These are phyloP conservation scores for Setaria viridis DNA, from an alignment of 202 grass and related monocot genomes.

Conservation along the genomic window DNA sequence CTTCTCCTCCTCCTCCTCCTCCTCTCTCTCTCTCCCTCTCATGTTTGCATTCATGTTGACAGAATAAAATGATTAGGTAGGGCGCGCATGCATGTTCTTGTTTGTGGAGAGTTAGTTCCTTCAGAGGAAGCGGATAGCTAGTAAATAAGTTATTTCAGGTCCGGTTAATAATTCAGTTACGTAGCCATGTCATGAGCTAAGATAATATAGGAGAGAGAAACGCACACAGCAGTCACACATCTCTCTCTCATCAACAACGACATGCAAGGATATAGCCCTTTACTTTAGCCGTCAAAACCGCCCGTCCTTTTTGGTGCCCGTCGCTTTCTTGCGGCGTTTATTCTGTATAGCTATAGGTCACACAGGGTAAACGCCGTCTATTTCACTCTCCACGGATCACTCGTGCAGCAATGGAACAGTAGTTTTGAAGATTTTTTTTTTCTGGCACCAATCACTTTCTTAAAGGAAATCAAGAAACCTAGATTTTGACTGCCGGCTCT, in stretches of 20 bases:
- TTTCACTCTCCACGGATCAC: slow-evolving; percentile 17
- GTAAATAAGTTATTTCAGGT: neutral
- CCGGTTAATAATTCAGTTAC: slow-evolving; percentile 17
- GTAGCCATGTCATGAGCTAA: neutral
- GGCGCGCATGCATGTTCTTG: neutral
- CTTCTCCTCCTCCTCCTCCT: neutral
- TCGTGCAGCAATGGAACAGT: slow-evolving; percentile 41
- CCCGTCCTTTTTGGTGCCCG: slow-evolving; percentile 29
- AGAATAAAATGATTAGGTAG: neutral
- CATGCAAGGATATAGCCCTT: slow-evolving; percentile 37
- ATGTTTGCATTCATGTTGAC: neutral
- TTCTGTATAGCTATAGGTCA: neutral
- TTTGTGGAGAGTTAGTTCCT: neutral
- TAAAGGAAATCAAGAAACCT: neutral
- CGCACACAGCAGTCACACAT: neutral
- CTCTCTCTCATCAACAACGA: slow-evolving; percentile 39
- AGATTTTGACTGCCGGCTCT: slow-evolving; percentile 5
- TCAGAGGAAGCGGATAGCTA: neutral
- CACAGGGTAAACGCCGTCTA: slow-evolving; percentile 17
- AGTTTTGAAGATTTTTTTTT: neutral
- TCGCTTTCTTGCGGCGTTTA: slow-evolving; percentile 45
- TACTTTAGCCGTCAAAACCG: slow-evolving; percentile 7
- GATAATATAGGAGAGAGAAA: slow-evolving; percentile 5
- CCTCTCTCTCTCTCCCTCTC: slow-evolving; percentile 26
- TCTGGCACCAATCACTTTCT: slow-evolving; percentile 15